Percentiles rank a stretch among this genome's conserved stretches.
These are phyloP conservation scores for Paspalum notatum DNA, from an alignment of 176 grass and related monocot genomes.

Conservation along the genomic window DNA sequence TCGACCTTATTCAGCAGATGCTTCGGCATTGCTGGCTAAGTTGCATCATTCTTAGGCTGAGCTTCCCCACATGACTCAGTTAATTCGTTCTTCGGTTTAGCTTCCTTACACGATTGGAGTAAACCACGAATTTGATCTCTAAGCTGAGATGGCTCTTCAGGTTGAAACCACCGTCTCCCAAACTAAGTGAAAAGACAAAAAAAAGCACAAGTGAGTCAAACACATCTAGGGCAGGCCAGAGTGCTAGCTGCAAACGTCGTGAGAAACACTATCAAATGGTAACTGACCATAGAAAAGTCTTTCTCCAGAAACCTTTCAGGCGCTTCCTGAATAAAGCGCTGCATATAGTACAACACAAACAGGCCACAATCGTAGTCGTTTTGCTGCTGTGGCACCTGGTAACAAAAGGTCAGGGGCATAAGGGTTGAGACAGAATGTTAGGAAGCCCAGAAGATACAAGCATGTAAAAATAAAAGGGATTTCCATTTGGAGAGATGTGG, in stretches of 20 bases:
- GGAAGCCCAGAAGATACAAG: constrained; percentile 1
- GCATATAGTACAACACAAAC: constrained; percentile 93
- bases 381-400: constrained; percentile 90
- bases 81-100: constrained; percentile 35
- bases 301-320: constrained; percentile 84
- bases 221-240: not conserved
- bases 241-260: not conserved
- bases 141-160: constrained; percentile 62
- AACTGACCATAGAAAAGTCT: constrained; percentile 56
- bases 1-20: not conserved
- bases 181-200: constrained; percentile 51
- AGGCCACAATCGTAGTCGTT: constrained; percentile 94
- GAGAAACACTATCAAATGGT: constrained; percentile 25
- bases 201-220: constrained; percentile 22
- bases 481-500: not conserved
- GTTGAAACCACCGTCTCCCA: constrained; percentile 68
- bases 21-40: constrained; percentile 7
- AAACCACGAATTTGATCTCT: not conserved
- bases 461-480: not conserved
- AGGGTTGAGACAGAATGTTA: not conserved
- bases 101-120: constrained; percentile 52
- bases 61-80: not conserved
- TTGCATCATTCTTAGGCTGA: constrained; percentile 25
- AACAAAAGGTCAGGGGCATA: constrained; percentile 29
- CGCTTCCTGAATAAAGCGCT: constrained; percentile 70